Conservation (phyloP, 1,284 basidiomycete species). For the Ceratobasidium sp. region DNA sequence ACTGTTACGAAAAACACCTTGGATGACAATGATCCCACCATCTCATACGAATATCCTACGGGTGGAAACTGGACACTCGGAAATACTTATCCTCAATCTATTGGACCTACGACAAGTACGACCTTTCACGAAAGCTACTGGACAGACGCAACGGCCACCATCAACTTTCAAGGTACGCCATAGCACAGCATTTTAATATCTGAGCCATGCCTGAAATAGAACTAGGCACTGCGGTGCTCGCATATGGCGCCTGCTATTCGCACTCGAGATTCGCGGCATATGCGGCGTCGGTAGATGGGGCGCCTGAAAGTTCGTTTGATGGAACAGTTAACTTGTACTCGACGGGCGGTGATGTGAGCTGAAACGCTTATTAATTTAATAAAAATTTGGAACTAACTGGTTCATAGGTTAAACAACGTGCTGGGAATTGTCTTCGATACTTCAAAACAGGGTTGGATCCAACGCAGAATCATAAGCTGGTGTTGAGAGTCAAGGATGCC, state of each 20-base stretch:
- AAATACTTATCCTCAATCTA: slow-evolving; percentile 6
- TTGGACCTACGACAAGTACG: background rate
- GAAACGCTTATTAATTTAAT: background rate
- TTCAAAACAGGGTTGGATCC: slow-evolving; percentile 20
- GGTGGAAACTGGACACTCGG: slow-evolving; percentile 21
- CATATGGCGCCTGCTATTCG: slow-evolving; percentile 27
- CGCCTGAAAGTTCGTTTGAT: slow-evolving; percentile 12
- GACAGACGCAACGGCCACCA: slow-evolving; percentile 28
- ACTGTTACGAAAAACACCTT: background rate
- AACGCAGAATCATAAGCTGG: slow-evolving; percentile 7
- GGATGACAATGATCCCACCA: slow-evolving; percentile 11
- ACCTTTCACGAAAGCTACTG: slow-evolving; percentile 29
- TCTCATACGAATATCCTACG: slow-evolving; percentile 9
- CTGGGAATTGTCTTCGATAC: slow-evolving; percentile 32
- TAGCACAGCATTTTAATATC: background rate
- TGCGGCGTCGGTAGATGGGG: slow-evolving; percentile 14
- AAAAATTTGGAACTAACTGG: background rate
- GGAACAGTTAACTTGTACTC: slow-evolving; percentile 35
- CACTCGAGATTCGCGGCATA: slow-evolving; percentile 26
- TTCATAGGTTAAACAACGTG: slow-evolving; percentile 31
- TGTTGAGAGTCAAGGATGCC: slow-evolving; percentile 11
- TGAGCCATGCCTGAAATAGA: background rate
- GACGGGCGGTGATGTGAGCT: slow-evolving; percentile 5
- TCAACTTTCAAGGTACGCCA: slow-evolving; percentile 23
- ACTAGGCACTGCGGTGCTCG: slow-evolving; percentile 26